phyloP scores from a whole-genome alignment of 345 rosid species.

The sweet orange (Citrus sinensis) region DVS_A1.0 CM039161.1:441001-441500 shows the following conservation, averaged over 20 bases:
- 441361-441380: background rate
- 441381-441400: background rate
- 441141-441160: background rate
- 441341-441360: background rate
- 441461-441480: constrained; percentile 34
- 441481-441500: constrained; percentile 70
- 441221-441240: constrained; percentile 60
- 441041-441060: too few relatives aligned
- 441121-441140: background rate
- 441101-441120: background rate
- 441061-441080: background rate
- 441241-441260: constrained; percentile 41
- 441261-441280: constrained; percentile 52
- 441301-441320: background rate
- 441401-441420: background rate
- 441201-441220: constrained; percentile 82
- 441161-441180: too few relatives aligned
- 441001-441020: background rate
- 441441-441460: constrained; percentile 5
- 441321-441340: background rate
- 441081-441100: background rate
- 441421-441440: constrained; percentile 1
- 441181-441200: constrained; percentile 40
- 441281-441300: background rate
- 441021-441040: constrained; percentile 3